Evolutionary conservation across 148 eudicot genomes (phyloP).

Genomic region (Chenopodium quinoa): DNA sequence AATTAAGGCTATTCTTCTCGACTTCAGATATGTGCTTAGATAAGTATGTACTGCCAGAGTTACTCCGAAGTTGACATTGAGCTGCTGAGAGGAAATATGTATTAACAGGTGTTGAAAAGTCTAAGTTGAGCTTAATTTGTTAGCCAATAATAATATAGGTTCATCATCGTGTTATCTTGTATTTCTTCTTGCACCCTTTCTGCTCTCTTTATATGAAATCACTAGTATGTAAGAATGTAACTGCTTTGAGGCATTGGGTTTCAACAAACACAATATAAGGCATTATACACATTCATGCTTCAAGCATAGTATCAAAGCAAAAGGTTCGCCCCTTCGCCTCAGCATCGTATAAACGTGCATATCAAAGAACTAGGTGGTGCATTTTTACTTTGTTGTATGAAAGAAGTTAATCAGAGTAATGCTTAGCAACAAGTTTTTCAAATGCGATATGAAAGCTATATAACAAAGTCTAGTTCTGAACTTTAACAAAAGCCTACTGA

Average conservation of each 20-base stretch:
- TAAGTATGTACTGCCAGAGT: not conserved
- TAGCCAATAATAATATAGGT: not conserved
- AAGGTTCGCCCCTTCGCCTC: not conserved
- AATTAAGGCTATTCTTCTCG: not conserved
- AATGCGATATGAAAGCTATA: not conserved
- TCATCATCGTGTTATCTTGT: not conserved
- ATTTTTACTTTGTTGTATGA: not conserved
- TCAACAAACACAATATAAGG: not conserved
- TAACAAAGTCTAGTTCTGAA: not conserved
- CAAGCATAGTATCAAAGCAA: not conserved
- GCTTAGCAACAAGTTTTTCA: not conserved
- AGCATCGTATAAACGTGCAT: not conserved
- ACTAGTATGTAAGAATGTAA: not conserved
- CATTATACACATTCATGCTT: not conserved
- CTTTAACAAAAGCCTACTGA: slow-evolving; percentile 4
- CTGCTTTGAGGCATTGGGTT: not conserved
- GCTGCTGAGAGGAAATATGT: not conserved
- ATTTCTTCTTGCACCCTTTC: not conserved
- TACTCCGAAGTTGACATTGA: not conserved
- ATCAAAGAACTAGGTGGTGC: not conserved
- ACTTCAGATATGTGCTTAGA: slow-evolving; percentile 7
- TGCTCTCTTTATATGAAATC: too few species aligned
- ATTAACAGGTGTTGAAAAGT: not conserved
- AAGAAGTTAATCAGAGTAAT: not conserved
- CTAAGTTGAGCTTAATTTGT: not conserved